Percentiles rank a stretch among this genome's conserved stretches.
phyloP scores from a whole-genome alignment of 495 filamentous ascomycete species.

The Bryoglossum gracile region DNA sequence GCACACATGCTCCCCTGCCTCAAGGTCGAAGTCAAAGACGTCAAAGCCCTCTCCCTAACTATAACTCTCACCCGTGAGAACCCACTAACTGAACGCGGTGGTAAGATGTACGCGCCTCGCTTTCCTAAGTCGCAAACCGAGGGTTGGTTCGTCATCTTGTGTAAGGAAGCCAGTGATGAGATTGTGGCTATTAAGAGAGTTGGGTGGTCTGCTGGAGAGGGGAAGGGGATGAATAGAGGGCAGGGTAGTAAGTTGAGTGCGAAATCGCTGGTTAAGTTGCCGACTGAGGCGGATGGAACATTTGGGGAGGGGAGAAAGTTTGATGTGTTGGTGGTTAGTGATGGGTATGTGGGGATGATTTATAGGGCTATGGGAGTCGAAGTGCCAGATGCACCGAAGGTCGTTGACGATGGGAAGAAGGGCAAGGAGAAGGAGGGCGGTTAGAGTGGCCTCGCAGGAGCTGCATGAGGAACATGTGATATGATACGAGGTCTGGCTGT shows the following conservation, averaged over 20 bases:
- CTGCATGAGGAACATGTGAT: no score
- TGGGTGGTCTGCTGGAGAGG: conserved; percentile 50
- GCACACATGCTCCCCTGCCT: conserved; percentile 59
- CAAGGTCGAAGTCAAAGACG: conserved; percentile 49
- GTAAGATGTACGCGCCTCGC: conserved; percentile 70
- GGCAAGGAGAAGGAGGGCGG: conserved; percentile 10
- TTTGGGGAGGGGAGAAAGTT: conserved; percentile 40
- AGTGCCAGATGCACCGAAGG: conserved; percentile 33
- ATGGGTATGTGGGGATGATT: conserved; percentile 78
- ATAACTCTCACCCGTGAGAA: conserved; percentile 64
- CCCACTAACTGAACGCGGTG: conserved; percentile 49
- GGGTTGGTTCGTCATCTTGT: conserved; percentile 80
- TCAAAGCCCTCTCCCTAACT: conserved; percentile 53
- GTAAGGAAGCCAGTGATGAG: conserved; percentile 59
- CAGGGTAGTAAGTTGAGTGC: conserved; percentile 33
- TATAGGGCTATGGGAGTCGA: conserved; percentile 54
- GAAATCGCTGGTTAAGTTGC: conserved; percentile 56
- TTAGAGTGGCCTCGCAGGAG: neutral
- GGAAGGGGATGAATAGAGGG: conserved; percentile 22
- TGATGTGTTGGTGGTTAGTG: conserved; percentile 70
- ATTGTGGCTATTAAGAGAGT: conserved; percentile 79
- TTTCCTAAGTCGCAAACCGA: conserved; percentile 96
- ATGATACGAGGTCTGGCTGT: no score
- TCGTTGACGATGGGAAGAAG: conserved; percentile 28
- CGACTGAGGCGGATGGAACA: conserved; percentile 30